Conservation (phyloP, 2,329 filamentous ascomycete genomes). For the Epichloe festucae region DNA sequence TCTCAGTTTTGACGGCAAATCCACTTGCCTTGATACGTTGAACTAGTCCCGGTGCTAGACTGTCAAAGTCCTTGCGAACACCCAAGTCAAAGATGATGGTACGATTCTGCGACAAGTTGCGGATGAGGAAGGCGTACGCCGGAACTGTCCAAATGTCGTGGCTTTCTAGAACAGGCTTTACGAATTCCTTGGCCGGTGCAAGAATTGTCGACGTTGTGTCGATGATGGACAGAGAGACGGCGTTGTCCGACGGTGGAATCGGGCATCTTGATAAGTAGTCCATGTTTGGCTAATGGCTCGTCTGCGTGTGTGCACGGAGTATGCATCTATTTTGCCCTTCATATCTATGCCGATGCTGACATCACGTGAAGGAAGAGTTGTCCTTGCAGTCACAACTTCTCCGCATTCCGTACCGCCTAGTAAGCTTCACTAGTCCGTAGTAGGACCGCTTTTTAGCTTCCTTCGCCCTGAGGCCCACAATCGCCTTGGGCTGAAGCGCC, state of each 20-base stretch:
- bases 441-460: too few species aligned
- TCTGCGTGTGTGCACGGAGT: too few species aligned
- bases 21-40: neutral
- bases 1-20: neutral
- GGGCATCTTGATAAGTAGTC: neutral
- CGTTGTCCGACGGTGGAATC: neutral
- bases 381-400: too few species aligned
- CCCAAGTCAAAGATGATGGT: conserved; percentile 1
- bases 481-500: neutral
- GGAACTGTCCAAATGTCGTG: neutral
- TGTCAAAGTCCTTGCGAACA: neutral
- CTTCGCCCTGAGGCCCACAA: neutral
- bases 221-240: neutral
- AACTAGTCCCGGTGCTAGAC: neutral
- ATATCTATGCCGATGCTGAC: neutral
- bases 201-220: neutral
- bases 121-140: neutral
- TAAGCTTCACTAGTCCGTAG: neutral
- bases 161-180: neutral
- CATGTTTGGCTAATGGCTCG: neutral
- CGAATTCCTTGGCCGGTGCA: neutral
- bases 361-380: neutral
- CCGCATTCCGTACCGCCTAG: too few species aligned
- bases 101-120: neutral
- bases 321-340: too few species aligned